phyloP scores from a whole-genome alignment of 176 grass and related monocot genomes.

The Rhynchospora pubera region DNA sequence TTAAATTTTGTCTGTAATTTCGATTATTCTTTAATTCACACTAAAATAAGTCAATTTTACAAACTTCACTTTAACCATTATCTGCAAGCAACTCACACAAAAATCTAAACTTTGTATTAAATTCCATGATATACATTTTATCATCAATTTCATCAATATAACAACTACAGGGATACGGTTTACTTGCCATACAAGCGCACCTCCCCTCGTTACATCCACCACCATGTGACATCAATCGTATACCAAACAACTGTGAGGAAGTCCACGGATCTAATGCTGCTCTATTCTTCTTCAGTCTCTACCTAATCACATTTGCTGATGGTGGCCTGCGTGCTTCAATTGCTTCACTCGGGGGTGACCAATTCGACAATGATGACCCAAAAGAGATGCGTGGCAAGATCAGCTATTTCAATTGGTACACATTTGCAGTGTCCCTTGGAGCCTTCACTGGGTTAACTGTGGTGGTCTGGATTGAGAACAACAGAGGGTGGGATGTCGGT shows the following conservation, averaged over 20 bases:
- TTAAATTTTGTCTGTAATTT: too few species aligned
- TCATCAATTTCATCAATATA: neutral
- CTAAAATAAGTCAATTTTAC: neutral
- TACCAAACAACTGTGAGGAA: slow-evolving; percentile 16
- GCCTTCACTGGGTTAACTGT: slow-evolving; percentile 47
- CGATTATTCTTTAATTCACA: neutral
- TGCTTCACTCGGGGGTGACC: slow-evolving; percentile 62
- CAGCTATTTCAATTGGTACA: slow-evolving; percentile 93
- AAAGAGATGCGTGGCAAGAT: slow-evolving; percentile 30
- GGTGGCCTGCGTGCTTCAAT: slow-evolving; percentile 44
- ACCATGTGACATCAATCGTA: slow-evolving; percentile 17
- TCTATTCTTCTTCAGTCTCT: slow-evolving; percentile 55
- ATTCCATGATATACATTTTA: too few species aligned
- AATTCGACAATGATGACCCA: slow-evolving; percentile 47
- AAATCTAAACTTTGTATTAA: too few species aligned
- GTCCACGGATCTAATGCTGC: slow-evolving; percentile 41
- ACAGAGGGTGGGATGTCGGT: slow-evolving; percentile 50
- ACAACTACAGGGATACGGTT: slow-evolving; percentile 55
- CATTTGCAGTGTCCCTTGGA: slow-evolving; percentile 55
- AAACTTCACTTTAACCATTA: neutral
- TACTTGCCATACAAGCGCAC: slow-evolving; percentile 64
- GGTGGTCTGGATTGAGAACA: slow-evolving; percentile 66
- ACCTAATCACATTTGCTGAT: slow-evolving; percentile 51
- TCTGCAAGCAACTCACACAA: too few species aligned
- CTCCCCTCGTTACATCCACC: slow-evolving; percentile 48